Evolutionary conservation across 2,329 filamentous ascomycete genomes (phyloP).

Genomic region (Trichocomaceae sp.): DNA sequence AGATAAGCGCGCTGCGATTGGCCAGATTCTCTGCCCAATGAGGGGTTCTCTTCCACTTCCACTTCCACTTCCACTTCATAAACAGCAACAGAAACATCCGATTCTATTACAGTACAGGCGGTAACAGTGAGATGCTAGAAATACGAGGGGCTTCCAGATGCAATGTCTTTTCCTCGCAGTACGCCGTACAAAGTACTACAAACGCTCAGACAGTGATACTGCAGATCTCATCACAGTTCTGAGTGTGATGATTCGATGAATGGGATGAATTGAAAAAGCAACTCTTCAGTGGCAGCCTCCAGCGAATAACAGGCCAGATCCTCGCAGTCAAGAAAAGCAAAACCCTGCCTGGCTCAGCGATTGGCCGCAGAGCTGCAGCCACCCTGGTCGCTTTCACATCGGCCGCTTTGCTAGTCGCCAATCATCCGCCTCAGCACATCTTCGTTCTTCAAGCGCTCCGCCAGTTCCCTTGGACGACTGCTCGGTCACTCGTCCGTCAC

Average conservation of each 20-base stretch:
- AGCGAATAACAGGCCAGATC: neutral
- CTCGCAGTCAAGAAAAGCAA: neutral
- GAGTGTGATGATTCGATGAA: no score
- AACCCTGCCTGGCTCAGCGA: neutral
- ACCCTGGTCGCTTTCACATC: slow-evolving; percentile 7
- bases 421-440: slow-evolving; percentile 7
- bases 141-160: neutral
- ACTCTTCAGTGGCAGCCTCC: neutral
- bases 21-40: neutral
- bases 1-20: slow-evolving; percentile 7
- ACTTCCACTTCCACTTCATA: no score
- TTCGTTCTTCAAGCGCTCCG: neutral
- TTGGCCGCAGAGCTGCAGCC: slow-evolving; percentile 9
- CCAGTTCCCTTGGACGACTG: slow-evolving; percentile 2
- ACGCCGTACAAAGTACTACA: neutral
- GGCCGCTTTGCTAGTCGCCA: slow-evolving; percentile 4
- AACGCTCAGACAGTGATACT: neutral
- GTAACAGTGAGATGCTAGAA: neutral
- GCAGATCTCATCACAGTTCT: neutral
- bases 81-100: no score
- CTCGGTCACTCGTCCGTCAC: slow-evolving; percentile 1
- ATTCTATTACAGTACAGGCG: neutral
- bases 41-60: neutral
- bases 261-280: neutral
- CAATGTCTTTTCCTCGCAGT: neutral